phyloP scores from a whole-genome alignment of 2,329 filamentous ascomycete genomes.

The Talaromyces sp. region DNA sequence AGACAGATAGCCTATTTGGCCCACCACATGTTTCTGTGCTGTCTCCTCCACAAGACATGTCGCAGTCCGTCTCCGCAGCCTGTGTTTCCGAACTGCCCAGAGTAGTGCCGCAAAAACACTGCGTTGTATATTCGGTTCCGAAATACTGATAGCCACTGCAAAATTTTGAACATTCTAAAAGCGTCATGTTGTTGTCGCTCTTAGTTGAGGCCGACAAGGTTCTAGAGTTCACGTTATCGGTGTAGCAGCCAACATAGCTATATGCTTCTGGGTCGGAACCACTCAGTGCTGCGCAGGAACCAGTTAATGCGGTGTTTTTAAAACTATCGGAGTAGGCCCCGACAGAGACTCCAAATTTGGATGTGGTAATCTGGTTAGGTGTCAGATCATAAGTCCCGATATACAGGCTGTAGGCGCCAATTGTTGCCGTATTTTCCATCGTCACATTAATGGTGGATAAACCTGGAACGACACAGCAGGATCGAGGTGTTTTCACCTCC shows the following conservation, averaged over 20 bases:
- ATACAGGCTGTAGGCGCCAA: conserved; percentile 10
- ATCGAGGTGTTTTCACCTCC: conserved; percentile 13
- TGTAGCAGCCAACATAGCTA: conserved; percentile 29
- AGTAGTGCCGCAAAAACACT: conserved; percentile 27
- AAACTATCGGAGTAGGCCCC: conserved; percentile 9
- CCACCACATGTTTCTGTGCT: conserved; percentile 34
- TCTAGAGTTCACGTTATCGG: conserved; percentile 23
- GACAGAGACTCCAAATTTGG: conserved; percentile 14
- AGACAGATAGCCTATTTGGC: conserved; percentile 44
- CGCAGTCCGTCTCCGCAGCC: conserved; percentile 42
- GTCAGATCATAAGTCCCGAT: conserved; percentile 14
- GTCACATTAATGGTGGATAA: conserved; percentile 9
- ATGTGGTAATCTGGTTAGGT: conserved; percentile 9
- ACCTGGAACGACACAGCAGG: conserved; percentile 13
- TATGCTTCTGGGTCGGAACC: conserved; percentile 7
- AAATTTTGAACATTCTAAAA: conserved; percentile 28
- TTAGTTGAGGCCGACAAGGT: conserved; percentile 18
- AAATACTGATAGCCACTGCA: conserved; percentile 26
- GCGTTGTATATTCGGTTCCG: conserved; percentile 30
- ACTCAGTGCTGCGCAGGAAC: conserved; percentile 10
- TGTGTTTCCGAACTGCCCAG: conserved; percentile 25
- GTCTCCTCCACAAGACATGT: conserved; percentile 49
- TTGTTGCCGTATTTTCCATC: conserved; percentile 11
- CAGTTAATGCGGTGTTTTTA: conserved; percentile 13
- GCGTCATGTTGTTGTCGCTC: conserved; percentile 24